These are phyloP conservation scores for Rhynchosporium agropyri DNA, from an alignment of 2,329 filamentous ascomycete genomes.

Conservation along the genomic window DNA sequence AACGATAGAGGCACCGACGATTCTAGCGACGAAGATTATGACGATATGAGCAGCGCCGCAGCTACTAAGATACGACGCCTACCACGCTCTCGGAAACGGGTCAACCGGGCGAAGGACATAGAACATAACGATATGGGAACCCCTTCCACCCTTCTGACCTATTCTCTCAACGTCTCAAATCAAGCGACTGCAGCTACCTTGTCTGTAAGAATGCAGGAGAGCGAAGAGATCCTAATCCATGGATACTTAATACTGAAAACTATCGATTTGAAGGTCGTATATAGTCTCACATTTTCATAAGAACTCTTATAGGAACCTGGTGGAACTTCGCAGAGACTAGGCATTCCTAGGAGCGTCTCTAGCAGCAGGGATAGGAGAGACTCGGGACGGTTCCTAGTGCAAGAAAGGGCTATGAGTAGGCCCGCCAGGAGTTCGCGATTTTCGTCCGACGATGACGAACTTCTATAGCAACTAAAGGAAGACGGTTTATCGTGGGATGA, in stretches of 20 bases:
- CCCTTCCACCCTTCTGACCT: conserved; percentile 25
- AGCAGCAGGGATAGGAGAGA: conserved; percentile 19
- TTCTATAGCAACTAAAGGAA: conserved; percentile 28
- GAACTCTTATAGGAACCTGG: conserved; percentile 22
- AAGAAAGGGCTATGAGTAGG: conserved; percentile 25
- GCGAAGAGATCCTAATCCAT: conserved; percentile 30
- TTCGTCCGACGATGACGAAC: conserved; percentile 25
- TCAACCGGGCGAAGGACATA: conserved; percentile 24
- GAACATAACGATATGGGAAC: conserved; percentile 20
- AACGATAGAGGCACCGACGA: conserved; percentile 26
- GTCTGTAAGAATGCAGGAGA: conserved; percentile 25
- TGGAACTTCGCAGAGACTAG: conserved; percentile 19
- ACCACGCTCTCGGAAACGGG: conserved; percentile 25
- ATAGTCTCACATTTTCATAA: conserved; percentile 32
- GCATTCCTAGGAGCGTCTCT: conserved; percentile 14
- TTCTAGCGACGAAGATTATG: conserved; percentile 31
- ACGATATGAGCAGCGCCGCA: conserved; percentile 25
- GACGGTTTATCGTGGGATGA: conserved; percentile 30
- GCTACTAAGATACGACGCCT: conserved; percentile 20
- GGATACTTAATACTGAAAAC: conserved; percentile 29
- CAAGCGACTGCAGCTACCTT: conserved; percentile 25
- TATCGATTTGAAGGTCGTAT: conserved; percentile 28
- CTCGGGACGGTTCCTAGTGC: conserved; percentile 20
- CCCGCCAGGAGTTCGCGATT: conserved; percentile 24
- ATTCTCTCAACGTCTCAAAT: conserved; percentile 28